Base-by-base conservation (phyloP, 441 rosid species). In the Arabidopsis lyrata region DNA sequence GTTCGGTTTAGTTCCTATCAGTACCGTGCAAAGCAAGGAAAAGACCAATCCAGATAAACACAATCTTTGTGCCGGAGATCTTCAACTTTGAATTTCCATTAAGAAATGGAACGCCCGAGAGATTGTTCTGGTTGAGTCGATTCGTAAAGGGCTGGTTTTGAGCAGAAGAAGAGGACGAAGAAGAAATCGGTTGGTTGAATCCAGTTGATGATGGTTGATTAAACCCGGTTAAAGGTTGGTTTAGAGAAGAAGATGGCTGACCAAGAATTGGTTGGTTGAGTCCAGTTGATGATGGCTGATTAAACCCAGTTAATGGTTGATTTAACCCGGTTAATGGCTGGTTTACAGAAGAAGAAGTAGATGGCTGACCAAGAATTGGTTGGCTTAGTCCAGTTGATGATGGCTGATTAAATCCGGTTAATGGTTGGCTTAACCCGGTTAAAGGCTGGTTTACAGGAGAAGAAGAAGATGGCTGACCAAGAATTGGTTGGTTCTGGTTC, bases 131-230 rank as follows among this genome's bases (percentile, higher is more conserved):
- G 76, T 73, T 77, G 20, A 66, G 55, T 16, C 65, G 57, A 18
- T 68, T 66, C 1, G 31, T 48, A 44, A 65, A 71, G 38, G 72
- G 77, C 53, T 71, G 77, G 6, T 70, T 76, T 68, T 69, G 65
- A 39, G 31, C 45, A 36, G 79, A 54, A 1, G 67, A 42, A 12
- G 78, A 74, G 0, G 72, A 49, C 2, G 66, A 58, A 35, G 79
- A 41, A 54, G 75, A 55, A 27, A 22, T 58, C 34, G 53, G 70
- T 55, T 63, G 74, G 63, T 42, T 75, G 41, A 68, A 22, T 75
- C 69, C 78, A 52, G 64, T 61, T 50, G 78, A 77, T 66, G 83
- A 71, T 15, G 85, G 85, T 57, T 81, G 83, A 70, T 70, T 81
- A n/a, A 70, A 50, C 6, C 81, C 78, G 45, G 52, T 38, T 63